Evolutionary conservation across 495 filamentous ascomycete genomes (phyloP).

Genomic region (Aspergillus funiculosus): DNA sequence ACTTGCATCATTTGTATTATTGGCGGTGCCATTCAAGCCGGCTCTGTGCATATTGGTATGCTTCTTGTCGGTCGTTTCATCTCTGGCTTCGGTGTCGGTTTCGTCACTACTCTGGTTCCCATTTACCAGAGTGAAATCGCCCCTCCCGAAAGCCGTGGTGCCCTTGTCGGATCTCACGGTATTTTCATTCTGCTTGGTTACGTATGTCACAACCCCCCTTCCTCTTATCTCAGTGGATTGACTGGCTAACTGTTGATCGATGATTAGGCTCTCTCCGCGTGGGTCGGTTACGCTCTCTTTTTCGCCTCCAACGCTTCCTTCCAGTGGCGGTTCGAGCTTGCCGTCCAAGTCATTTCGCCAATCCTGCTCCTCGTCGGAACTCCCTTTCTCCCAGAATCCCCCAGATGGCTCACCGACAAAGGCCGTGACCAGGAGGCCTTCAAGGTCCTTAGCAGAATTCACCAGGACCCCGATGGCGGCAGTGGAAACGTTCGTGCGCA

Average conservation of each 20-base stretch:
- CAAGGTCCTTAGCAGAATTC: neutral
- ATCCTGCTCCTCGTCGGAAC: neutral
- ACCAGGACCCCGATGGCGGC: neutral
- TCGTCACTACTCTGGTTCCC: neutral
- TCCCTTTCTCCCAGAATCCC: neutral
- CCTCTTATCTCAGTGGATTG: too few species aligned
- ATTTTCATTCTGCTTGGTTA: too few species aligned
- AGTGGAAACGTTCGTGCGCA: neutral
- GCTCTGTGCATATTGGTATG: neutral
- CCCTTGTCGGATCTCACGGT: too few species aligned
- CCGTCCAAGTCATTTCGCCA: neutral
- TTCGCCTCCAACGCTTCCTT: neutral
- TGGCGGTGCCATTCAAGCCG: neutral
- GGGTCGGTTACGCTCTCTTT: neutral
- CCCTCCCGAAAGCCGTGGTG: too few species aligned
- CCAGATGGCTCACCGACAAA: neutral
- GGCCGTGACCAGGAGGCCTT: neutral
- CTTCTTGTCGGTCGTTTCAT: neutral
- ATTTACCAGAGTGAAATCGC: neutral
- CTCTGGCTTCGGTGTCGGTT: neutral
- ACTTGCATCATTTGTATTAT: too few species aligned
- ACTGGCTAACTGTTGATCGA: too few species aligned
- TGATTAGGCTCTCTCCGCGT: neutral
- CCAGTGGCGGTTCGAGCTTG: constrained; percentile 9
- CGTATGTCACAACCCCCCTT: too few species aligned